Conservation (phyloP, 306 rosid species). For the Datisca glomerata region DNA sequence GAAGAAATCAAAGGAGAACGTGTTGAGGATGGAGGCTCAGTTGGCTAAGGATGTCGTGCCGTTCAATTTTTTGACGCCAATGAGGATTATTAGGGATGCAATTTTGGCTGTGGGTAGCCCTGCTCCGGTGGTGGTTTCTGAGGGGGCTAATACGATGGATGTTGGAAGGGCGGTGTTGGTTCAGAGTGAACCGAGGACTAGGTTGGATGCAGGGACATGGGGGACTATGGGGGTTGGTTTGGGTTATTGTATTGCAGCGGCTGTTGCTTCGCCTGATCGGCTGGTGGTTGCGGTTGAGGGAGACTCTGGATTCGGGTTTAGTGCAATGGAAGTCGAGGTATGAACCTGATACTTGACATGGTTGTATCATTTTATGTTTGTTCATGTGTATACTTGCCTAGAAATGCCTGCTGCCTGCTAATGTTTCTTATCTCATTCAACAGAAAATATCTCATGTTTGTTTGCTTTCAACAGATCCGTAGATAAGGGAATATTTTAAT, state of each 20-base stretch:
- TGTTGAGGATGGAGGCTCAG: constrained; percentile 68
- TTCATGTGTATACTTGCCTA: no score
- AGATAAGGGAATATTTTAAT: no score
- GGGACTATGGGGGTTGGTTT: constrained; percentile 91
- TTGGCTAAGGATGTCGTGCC: constrained; percentile 69
- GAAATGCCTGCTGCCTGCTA: no score
- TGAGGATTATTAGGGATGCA: constrained; percentile 47
- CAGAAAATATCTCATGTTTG: no score
- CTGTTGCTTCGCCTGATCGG: constrained; percentile 73
- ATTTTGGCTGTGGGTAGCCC: constrained; percentile 32
- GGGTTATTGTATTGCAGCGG: constrained; percentile 95
- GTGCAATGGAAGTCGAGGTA: constrained; percentile 99
- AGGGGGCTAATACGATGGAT: constrained; percentile 64
- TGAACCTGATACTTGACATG: constrained; percentile 1
- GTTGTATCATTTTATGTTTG: not conserved
- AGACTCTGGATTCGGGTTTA: constrained; percentile 91
- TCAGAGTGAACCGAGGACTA: constrained; percentile 57
- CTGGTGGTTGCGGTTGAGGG: constrained; percentile 91
- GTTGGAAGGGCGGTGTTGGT: constrained; percentile 43
- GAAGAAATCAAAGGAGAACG: constrained; percentile 55
- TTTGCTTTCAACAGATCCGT: no score
- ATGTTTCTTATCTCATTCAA: no score
- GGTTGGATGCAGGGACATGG: constrained; percentile 68
- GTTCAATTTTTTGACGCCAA: constrained; percentile 56
- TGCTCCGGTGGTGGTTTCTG: constrained; percentile 47